Base-by-base conservation (phyloP, 169 alveolate species). In the Miamiensis avidus region DNA sequence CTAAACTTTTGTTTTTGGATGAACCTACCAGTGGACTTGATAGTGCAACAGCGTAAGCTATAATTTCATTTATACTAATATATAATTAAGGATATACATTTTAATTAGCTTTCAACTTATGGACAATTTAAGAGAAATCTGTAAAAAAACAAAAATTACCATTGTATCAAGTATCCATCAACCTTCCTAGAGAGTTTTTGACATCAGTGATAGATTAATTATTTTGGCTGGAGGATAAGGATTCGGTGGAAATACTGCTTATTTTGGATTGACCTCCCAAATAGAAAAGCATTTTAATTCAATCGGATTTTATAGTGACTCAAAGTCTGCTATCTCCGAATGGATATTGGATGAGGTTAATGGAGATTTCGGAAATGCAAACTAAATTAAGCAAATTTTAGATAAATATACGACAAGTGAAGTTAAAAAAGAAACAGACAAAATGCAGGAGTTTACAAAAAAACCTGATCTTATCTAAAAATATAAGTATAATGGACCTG, bases 11-110 rank as follows among this genome's bases (percentile, higher is more conserved):
- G 31, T 76, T 83, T 25, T 65, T 83, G 15, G 88, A 83, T 75
- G 88, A 83, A 65, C 88, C 88, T 49, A 83, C 88, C 34, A 74
- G 82, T 20, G 88, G 83, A 29, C 25, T 83, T 30, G 88, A 83
- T 25, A 75, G 81, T 30, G 31, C 34, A 29, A 29, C 81, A 6
- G 81, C 81, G 69, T 49, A 49, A 49, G 20, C 20, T 49, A 49
- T 49, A 49, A 11, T 49, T 20, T 11, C 4, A 49, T 49, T 11
- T 11, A 49, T 11, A 11, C 20, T 49, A 4, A 11, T 49, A 11
- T 11, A 49, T 49, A 11, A 11, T 49, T 4, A 11, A 11, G 20
- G 20, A 11, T 49, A 11, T 49, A 49, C 26, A 29, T 75, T 6
- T 29, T 75, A 34, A 6, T 31, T 75, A 31, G 69, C 30, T 75